Evolutionary conservation across 208 protist species (phyloP), one percentile per base, ranked within the genome.

Genomic region (Borovskyia barvae): DNA sequence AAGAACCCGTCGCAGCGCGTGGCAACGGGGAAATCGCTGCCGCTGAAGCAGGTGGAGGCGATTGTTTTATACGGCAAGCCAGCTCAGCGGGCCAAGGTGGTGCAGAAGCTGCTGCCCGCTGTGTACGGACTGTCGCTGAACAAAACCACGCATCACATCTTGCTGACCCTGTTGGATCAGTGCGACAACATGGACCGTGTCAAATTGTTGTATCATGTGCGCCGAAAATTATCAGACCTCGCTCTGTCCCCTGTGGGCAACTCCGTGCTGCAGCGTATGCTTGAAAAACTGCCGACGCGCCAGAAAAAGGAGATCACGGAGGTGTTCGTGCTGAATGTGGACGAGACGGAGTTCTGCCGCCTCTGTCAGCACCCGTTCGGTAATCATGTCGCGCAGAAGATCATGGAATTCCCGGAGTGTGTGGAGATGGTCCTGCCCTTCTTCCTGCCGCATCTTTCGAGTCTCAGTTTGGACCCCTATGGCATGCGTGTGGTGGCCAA

Each of bases 11-110:
- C 80, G n/a, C 90, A 96, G 75, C 82, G 90, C 9, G 32, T 83
- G 22, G 90, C 90, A 40, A 91, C 76, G 29, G 80, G 81, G 20
- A 87, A 86, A 63, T 77, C 82, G 33, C 63, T 96, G 52, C 90
- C 90, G 11, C 65, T 92, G 17, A 77, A 81, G 57, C 90, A 96
- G 71, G 83, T 96, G 29, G 90, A 96, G 77, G 90, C 90, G 14
- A 73, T 93, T 40, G 49, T 96, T 8, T 41, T 87, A 9, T 96
- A 93, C 66, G 90, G 90, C n/a, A 77, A 62, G 26, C 80, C 86
- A 3, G 85, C 85, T 49, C 86, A 91, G 78, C 79, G 85, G 1
- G 80, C 80, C 2, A 88, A 92, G 71, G 86, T 93, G 30, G 74
- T 93, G 47, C 74, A 90, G 62, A 86, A 86, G 58, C 22, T 96